Conservation (phyloP, 441 rosid genomes). For the Capsella rubella region DNA sequence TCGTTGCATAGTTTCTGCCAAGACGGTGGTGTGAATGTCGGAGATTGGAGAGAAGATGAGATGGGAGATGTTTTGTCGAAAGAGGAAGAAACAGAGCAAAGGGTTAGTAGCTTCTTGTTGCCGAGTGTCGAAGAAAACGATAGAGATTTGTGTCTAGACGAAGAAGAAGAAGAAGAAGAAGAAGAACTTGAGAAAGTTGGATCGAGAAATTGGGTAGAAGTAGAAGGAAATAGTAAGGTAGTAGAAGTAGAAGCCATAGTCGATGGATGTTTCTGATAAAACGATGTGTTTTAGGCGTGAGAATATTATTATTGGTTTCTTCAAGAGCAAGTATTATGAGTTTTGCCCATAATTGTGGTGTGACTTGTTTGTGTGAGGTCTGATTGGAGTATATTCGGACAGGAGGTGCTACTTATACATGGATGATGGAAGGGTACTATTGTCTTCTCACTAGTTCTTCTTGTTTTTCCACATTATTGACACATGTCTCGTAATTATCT, state of each 20-base stretch:
- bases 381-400: not conserved
- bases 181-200: slow-evolving; percentile 22
- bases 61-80: slow-evolving; percentile 30
- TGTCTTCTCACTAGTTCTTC: not conserved
- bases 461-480: not conserved
- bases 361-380: not conserved
- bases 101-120: slow-evolving; percentile 21
- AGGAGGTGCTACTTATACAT: slow-evolving; percentile 1
- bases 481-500: slow-evolving; percentile 7
- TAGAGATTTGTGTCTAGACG: slow-evolving; percentile 28
- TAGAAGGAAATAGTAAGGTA: slow-evolving; percentile 21
- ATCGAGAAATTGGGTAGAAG: slow-evolving; percentile 10
- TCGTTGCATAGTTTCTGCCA: slow-evolving; percentile 39
- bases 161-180: slow-evolving; percentile 20
- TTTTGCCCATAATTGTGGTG: slow-evolving; percentile 29
- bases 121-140: slow-evolving; percentile 32
- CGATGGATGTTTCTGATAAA: slow-evolving; percentile 1
- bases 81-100: slow-evolving; percentile 41
- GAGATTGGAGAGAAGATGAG: slow-evolving; percentile 50
- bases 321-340: slow-evolving; percentile 36
- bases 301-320: slow-evolving; percentile 10
- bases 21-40: slow-evolving; percentile 31
- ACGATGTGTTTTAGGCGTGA: slow-evolving; percentile 27
- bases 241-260: slow-evolving; percentile 43
- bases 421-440: slow-evolving; percentile 28